phyloP scores from a whole-genome alignment of 75 land plant genomes.

The Picea sitchensis region DNA sequence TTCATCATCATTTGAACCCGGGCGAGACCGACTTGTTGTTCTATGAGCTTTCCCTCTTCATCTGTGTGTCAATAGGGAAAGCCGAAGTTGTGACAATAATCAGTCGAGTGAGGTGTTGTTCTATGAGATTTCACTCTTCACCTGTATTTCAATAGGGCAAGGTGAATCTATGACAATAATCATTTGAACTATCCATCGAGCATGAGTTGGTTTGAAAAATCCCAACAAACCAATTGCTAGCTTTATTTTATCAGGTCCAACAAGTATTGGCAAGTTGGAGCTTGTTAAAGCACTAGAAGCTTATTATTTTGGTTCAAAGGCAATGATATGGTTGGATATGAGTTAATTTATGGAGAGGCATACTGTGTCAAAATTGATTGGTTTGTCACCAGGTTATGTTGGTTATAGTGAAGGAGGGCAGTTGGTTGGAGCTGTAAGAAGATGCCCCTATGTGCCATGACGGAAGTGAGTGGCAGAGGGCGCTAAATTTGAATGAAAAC shows the following conservation, averaged over 20 bases:
- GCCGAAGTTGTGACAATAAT: too few species aligned
- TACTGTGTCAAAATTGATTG: conserved; percentile 59
- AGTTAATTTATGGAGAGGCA: conserved; percentile 63
- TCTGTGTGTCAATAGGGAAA: too few species aligned
- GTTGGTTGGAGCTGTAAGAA: conserved; percentile 51
- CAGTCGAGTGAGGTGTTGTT: too few species aligned
- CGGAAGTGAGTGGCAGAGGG: too few species aligned
- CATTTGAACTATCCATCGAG: conserved; percentile 47
- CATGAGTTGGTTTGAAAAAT: conserved; percentile 52
- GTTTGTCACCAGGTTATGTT: conserved; percentile 62
- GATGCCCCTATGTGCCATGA: conserved; percentile 42
- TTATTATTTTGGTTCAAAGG: conserved; percentile 56
- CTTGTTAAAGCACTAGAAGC: conserved; percentile 55
- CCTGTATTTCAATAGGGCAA: conserved; percentile 37
- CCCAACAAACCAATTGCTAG: conserved; percentile 59
- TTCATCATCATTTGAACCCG: too few species aligned
- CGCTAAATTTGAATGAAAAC: too few species aligned
- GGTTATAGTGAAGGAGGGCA: conserved; percentile 63
- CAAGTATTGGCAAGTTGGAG: conserved; percentile 61
- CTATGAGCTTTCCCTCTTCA: too few species aligned
- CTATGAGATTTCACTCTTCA: too few species aligned
- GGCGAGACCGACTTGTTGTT: too few species aligned
- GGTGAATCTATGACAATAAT: conserved; percentile 57
- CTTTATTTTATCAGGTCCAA: conserved; percentile 64
- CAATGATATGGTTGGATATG: conserved; percentile 59